Evolutionary conservation across 169 alveolate species (phyloP).

Genomic region (Eimeria acervulina): DNA sequence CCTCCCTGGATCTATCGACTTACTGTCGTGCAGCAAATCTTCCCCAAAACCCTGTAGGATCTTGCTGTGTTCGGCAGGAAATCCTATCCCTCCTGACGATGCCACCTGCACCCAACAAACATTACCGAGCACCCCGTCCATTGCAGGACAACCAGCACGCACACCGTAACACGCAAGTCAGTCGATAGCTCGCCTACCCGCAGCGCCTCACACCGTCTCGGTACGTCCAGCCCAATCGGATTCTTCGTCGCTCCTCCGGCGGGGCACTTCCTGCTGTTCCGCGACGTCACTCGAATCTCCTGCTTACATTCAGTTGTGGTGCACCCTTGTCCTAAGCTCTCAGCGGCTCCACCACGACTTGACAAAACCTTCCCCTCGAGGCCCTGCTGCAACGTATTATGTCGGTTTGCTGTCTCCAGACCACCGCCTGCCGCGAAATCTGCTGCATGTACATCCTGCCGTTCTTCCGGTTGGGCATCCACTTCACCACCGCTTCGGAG

Average conservation of each 20-base stretch:
- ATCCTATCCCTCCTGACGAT: not conserved
- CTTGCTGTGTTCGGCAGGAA: not conserved
- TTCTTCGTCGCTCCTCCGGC: not conserved
- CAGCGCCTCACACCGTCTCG: not conserved
- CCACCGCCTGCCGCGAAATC: constrained; percentile 39
- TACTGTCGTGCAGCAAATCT: not conserved
- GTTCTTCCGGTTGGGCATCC: not conserved
- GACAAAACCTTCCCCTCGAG: not conserved
- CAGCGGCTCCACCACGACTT: not conserved
- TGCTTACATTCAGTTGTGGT: not conserved
- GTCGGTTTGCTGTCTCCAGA: not conserved
- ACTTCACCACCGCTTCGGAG: not conserved
- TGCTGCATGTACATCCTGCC: constrained; percentile 2
- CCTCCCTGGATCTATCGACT: not conserved
- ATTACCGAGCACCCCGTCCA: not conserved
- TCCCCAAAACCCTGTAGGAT: not conserved
- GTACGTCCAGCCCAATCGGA: not conserved
- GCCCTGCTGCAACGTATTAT: not conserved
- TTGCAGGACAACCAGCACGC: not conserved
- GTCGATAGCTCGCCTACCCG: not conserved
- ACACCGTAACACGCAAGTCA: no score
- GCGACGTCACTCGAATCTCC: not conserved
- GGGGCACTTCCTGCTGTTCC: not conserved
- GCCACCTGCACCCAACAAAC: not conserved
- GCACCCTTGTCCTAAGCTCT: not conserved